Evolutionary conservation across 1,139 yeast genomes (phyloP).

Genomic region (Wickerhamomyces sp.): DNA sequence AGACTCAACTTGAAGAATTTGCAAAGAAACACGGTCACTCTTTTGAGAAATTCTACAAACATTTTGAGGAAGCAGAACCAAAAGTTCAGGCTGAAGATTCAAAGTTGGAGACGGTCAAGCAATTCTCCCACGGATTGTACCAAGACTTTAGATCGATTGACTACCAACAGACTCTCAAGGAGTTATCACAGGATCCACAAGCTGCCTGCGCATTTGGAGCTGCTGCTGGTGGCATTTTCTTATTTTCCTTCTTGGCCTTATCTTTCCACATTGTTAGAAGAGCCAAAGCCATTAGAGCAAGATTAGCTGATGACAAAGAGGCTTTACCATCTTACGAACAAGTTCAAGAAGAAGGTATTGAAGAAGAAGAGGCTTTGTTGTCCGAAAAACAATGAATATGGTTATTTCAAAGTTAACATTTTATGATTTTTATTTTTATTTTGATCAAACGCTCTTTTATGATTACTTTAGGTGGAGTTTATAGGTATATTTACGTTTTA

Average conservation of each 20-base stretch:
- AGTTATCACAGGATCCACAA: constrained; percentile 9
- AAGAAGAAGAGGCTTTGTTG: neutral
- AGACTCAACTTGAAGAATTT: constrained; percentile 3
- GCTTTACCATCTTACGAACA: constrained; percentile 4
- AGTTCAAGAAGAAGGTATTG: neutral
- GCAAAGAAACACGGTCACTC: constrained; percentile 1
- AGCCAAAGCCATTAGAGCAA: constrained; percentile 4
- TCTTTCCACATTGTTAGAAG: constrained; percentile 3
- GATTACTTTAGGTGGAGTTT: too few relatives aligned
- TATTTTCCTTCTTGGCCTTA: constrained; percentile 6
- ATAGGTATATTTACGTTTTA: too few relatives aligned
- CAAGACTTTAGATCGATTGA: constrained; percentile 6
- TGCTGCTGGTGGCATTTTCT: constrained; percentile 8
- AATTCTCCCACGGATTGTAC: constrained; percentile 2
- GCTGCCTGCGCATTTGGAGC: constrained; percentile 12
- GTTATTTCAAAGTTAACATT: neutral
- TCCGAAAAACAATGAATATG: constrained; percentile 1
- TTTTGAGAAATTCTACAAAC: neutral
- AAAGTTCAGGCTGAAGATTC: neutral
- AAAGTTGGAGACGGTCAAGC: neutral
- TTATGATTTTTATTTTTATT: neutral
- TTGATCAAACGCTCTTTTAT: neutral
- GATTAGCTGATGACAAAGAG: constrained; percentile 9
- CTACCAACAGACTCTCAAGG: constrained; percentile 8
- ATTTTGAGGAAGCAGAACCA: neutral